A percentile compares a stretch with the other conserved stretches of the same genome.
Evolutionary conservation across 441 rosid species (phyloP).

Genomic region (Codiaeum variegatum): DNA sequence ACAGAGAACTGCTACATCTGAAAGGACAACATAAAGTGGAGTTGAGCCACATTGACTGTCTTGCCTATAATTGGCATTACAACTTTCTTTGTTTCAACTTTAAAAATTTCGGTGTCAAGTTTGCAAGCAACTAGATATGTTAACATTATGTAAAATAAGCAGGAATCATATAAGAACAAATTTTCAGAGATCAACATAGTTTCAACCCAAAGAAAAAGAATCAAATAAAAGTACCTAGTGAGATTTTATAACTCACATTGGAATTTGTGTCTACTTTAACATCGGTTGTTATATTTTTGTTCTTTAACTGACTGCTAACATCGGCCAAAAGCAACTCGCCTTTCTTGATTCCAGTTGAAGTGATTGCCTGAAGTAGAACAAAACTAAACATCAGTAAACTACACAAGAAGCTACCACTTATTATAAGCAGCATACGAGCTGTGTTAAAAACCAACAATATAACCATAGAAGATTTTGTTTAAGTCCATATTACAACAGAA

Average conservation of each 20-base stretch:
- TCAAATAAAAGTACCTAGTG: neutral
- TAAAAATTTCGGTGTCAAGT: neutral
- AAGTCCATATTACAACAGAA: neutral
- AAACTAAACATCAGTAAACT: slow-evolving; percentile 7
- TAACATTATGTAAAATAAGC: neutral
- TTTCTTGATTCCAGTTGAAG: slow-evolving; percentile 71
- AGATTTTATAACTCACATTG: slow-evolving; percentile 37
- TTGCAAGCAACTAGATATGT: neutral
- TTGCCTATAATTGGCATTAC: neutral
- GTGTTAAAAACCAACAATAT: neutral
- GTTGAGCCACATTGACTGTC: neutral
- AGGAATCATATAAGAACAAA: neutral
- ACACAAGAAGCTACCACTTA: neutral
- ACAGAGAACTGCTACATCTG: neutral
- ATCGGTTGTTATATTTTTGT: slow-evolving; percentile 59
- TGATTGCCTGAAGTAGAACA: slow-evolving; percentile 55
- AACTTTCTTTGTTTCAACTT: neutral
- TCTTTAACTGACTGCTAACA: slow-evolving; percentile 55
- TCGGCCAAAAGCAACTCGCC: slow-evolving; percentile 73
- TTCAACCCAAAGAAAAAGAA: neutral
- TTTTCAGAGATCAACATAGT: neutral
- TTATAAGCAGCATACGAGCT: neutral
- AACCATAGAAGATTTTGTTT: neutral
- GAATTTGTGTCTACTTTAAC: slow-evolving; percentile 61
- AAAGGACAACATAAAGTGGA: neutral